Evolutionary conservation across 148 eudicot species (phyloP).

Genomic region (Rhododendron molle): DNA sequence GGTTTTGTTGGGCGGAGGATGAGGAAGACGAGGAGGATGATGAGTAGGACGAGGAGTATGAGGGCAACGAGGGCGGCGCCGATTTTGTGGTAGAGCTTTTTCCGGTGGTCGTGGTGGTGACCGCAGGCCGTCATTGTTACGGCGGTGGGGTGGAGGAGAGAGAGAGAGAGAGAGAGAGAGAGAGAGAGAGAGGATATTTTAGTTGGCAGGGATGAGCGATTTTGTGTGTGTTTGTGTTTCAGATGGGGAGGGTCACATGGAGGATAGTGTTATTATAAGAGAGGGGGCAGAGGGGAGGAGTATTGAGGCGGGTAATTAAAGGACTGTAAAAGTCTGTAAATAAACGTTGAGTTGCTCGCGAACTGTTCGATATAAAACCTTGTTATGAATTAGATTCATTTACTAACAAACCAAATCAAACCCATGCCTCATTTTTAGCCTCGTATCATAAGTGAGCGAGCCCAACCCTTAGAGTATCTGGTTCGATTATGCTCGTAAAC

Average conservation of each 20-base stretch:
- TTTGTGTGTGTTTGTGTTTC: not conserved
- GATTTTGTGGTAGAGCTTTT: not conserved
- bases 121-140: not conserved
- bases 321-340: no score
- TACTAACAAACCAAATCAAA: no score
- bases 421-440: no score
- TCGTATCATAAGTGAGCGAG: no score
- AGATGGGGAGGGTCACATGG: not conserved
- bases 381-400: no score
- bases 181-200: not conserved
- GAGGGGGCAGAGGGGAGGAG: no score
- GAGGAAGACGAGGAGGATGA: constrained; percentile 33
- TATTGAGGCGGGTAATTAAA: no score
- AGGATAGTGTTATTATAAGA: not conserved
- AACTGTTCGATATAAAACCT: no score
- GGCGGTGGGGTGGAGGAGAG: not conserved
- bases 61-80: constrained; percentile 9
- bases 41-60: constrained; percentile 24
- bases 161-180: not conserved
- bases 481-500: no score
- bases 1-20: constrained; percentile 53
- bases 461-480: no score
- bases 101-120: not conserved
- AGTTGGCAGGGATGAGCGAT: not conserved
- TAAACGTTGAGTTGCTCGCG: no score